Evolutionary conservation across 2,329 filamentous ascomycete genomes (phyloP).

Genomic region (Graphiopsis chlorocephala): DNA sequence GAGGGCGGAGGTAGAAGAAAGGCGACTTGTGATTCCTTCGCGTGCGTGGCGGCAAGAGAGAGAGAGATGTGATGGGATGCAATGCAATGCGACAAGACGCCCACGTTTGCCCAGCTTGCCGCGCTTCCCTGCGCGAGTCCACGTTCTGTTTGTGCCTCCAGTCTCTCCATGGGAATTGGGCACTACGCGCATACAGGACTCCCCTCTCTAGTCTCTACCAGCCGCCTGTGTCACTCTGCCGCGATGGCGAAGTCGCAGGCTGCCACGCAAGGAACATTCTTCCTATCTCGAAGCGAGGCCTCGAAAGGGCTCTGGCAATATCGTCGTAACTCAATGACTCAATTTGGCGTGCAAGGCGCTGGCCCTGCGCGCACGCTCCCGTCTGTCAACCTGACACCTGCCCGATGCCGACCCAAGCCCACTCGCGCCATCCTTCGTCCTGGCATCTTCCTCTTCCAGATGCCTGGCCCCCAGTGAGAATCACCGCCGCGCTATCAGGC

Average conservation of each 20-base stretch:
- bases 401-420: background rate
- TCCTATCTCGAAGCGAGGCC: slow-evolving; percentile 8
- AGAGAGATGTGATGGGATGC: background rate
- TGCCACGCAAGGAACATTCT: background rate
- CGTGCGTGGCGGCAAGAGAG: background rate
- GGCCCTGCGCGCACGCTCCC: background rate
- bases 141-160: background rate
- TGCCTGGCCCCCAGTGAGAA: background rate
- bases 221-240: background rate
- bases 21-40: background rate
- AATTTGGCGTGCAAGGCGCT: background rate
- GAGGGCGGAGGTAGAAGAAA: background rate
- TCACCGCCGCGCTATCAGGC: background rate
- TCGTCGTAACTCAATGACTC: background rate
- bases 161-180: background rate
- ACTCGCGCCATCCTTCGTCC: background rate
- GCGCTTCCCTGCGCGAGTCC: background rate
- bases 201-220: too few relatives aligned
- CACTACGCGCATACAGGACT: background rate
- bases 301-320: background rate
- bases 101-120: background rate
- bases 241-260: background rate
- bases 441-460: background rate
- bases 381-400: background rate
- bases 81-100: background rate